Evolutionary conservation across 2,329 filamentous ascomycete genomes (phyloP), one percentile per base, ranked within the genome.

Genomic region (Anthostomella pinea): DNA sequence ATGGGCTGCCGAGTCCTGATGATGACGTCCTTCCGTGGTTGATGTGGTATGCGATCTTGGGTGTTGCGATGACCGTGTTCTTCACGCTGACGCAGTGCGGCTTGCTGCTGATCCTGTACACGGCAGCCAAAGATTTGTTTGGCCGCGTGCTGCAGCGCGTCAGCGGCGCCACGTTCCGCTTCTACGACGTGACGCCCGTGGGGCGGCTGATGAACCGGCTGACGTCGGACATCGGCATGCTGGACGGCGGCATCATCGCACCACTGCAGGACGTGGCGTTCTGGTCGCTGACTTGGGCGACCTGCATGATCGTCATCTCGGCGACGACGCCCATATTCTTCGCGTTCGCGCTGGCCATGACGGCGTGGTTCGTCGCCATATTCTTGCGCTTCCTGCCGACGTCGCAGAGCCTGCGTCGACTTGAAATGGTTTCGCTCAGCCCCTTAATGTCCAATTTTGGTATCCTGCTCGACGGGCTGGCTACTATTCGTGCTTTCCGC

Each of bases 391-490:
- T 94, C 58, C 67, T 95, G 4, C 88, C 89, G 0, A 82, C 86
- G 0, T 94, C 88, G 1, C 88, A 94, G 53, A 88, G 81, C 39
- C 72, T 95, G 5, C 79, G 89, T 4, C 77, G 89, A 6, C 75
- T 95, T 10, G 89, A 95, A 57, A 95, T 91, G 84, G 83, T 90
- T 0, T 95, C 88, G 1, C 69, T 95, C 0, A 91, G 83, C 8
- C 90, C 90, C 1, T 70, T 96, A 14, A 88, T 96, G 67, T 89
- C 89, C 23, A 95, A 96, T 58, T 95, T 96, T 46, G 89, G 89
- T 16, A 87, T 89, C 16, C 75, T 95, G 26, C 72, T 94, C 2
- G 85, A 94, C 42, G 90, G 90, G 0, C 67, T 96, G 7, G 88
- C 86, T 0, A 95, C 90, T 0, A 88, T 96, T 15, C 79, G 87